phyloP scores from a whole-genome alignment of 345 rosid species.

The Carallia pectinifolia region DNA sequence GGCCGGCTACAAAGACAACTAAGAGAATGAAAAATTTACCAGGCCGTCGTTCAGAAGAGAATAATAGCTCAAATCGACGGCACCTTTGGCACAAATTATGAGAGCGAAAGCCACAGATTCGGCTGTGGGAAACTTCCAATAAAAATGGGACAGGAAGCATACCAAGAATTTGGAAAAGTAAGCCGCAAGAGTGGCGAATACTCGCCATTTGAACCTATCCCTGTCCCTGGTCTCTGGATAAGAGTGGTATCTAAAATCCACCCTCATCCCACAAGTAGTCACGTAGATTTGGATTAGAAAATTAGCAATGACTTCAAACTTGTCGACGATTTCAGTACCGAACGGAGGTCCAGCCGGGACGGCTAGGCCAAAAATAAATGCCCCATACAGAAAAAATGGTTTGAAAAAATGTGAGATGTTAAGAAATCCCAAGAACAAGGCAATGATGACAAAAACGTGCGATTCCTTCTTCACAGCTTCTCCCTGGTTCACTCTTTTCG shows the following conservation, averaged over 20 bases:
- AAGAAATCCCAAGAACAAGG: constrained; percentile 1
- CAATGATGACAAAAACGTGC: constrained; percentile 20
- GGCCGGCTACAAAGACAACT: not conserved
- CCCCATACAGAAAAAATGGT: constrained; percentile 9
- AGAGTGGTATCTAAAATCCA: not conserved
- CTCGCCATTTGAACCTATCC: not conserved
- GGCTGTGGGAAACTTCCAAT: not conserved
- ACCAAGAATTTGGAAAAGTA: not conserved
- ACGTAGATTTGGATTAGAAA: constrained; percentile 30
- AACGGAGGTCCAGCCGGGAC: constrained; percentile 31
- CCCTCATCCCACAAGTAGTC: constrained; percentile 19
- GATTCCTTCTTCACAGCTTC: constrained; percentile 7
- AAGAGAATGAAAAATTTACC: not conserved
- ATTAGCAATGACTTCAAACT: constrained; percentile 21
- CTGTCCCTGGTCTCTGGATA: not conserved
- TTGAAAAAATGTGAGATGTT: not conserved
- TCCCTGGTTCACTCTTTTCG: constrained; percentile 21
- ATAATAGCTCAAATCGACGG: not conserved
- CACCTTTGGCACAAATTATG: constrained; percentile 10
- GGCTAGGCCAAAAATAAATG: constrained; percentile 23
- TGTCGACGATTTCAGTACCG: constrained; percentile 28
- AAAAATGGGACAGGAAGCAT: not conserved
- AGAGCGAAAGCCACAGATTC: constrained; percentile 1
- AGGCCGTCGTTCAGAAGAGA: not conserved
- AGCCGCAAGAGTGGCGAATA: too few species aligned